Percentiles rank a stretch among this genome's conserved stretches.
Conservation (phyloP, 176 grass and related monocot species). For the maize (Zea mays) region DNA sequence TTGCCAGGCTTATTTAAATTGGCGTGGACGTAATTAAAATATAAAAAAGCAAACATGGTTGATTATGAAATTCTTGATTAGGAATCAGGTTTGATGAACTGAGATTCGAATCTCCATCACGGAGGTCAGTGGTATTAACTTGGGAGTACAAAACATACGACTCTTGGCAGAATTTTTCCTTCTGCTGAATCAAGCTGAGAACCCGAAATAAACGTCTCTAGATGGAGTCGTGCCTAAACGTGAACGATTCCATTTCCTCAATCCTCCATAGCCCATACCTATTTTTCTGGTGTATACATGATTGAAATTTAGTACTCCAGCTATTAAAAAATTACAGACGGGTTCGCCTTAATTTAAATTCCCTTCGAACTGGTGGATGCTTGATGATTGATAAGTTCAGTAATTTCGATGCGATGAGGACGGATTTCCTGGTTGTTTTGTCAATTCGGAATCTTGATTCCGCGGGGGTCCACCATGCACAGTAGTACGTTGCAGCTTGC, state of each 20-base stretch:
- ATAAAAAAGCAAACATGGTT: background rate
- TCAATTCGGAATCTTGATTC: background rate
- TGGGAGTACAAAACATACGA: no score
- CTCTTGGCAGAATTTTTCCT: no score
- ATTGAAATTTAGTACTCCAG: background rate
- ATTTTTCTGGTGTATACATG: background rate
- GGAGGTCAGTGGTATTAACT: background rate
- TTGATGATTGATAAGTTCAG: background rate
- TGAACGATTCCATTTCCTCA: background rate
- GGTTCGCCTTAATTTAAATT: background rate
- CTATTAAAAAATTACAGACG: background rate
- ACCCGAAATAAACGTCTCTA: background rate
- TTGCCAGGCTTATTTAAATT: no score
- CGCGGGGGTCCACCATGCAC: no score
- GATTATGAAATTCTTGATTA: background rate
- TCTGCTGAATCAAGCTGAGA: background rate
- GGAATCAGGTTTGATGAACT: background rate
- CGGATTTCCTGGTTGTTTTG: background rate
- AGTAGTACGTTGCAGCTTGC: background rate
- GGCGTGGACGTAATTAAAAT: no score
- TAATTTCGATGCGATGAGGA: background rate
- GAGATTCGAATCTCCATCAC: background rate
- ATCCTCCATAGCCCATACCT: no score
- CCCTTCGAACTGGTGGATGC: background rate
- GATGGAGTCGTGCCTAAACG: background rate